Base-by-base conservation (phyloP, 1,284 basidiomycete species). In the Ganoderma lingzhi region DNA sequence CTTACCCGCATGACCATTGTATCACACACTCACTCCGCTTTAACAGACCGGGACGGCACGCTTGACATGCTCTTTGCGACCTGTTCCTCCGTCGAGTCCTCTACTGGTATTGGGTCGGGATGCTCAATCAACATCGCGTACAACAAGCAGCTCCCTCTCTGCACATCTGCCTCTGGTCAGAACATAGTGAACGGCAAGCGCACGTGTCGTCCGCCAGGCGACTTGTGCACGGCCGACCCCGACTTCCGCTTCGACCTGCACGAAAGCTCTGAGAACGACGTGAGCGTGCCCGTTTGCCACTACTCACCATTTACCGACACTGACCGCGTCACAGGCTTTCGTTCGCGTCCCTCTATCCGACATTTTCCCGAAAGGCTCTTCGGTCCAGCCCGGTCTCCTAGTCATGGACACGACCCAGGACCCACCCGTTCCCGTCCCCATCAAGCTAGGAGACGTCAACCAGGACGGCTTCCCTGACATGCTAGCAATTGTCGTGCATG, bases 401-500 rank as follows among this genome's bases (percentile, higher is more conserved):
- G 87, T 96, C 17, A 81, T 88, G 35, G 93, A 94, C 76, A 89
- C 86, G 59, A 86, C 89, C 6, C 82, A 86, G 66, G 81, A 80
- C 0, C 91, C 93, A 0, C 76, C 89, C 0, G 79, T 97, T 2
- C 96, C 97, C 0, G 81, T 96, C 6, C 86, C 94, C 0, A 80
- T 99, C 53, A 92, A 92, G 68, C 82, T 97, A 0, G 98, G 97
- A 53, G 98, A 99, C 81, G 93, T 88, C 68, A 95, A 99, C 80
- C 86, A 97, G 45, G 97, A 99, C 78, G 98, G 98, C 0, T 99
- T 95, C 82, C 97, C 98, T 0, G 98, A 99, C 76, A 77, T 99
- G 9, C 83, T 99, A 2, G 75, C 93, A 6, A 89, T 96, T n/a
- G 79, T 88, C 0, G 86, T 84, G 1, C 81, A 84, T 44, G 79